phyloP scores from a whole-genome alignment of 1,139 yeast genomes.

The Petasospora fabianii region DNA sequence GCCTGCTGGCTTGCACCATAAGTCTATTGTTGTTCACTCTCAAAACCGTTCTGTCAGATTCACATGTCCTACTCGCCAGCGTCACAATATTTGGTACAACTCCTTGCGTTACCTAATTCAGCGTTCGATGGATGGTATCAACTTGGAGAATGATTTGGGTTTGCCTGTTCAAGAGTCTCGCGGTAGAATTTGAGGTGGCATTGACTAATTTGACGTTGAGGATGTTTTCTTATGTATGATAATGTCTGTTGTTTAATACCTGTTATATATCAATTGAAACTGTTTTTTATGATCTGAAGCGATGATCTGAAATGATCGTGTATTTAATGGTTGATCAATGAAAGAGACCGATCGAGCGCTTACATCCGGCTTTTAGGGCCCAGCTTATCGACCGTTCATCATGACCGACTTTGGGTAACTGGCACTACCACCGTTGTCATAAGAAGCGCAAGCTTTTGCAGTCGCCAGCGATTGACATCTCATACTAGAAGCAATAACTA shows the following conservation, averaged over 20 bases:
- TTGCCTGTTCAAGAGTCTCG: conserved; percentile 5
- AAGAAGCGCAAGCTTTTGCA: no score
- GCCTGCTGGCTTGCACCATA: conserved; percentile 87
- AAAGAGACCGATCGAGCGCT: no score
- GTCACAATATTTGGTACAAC: conserved; percentile 91
- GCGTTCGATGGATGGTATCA: conserved; percentile 61
- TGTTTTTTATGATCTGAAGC: no score
- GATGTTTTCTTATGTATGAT: not conserved
- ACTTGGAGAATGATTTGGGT: conserved; percentile 32
- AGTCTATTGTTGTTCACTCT: conserved; percentile 75
- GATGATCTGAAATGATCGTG: no score
- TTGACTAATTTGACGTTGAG: not conserved
- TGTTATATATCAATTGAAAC: no score
- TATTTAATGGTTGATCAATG: no score
- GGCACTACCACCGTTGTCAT: no score
- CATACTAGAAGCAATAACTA: no score
- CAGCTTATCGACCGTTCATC: no score
- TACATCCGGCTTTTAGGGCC: no score
- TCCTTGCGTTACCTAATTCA: conserved; percentile 75
- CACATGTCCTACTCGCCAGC: conserved; percentile 83
- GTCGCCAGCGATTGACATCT: no score
- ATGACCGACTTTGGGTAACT: no score
- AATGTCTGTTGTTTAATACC: not conserved
- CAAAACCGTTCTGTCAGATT: conserved; percentile 66
- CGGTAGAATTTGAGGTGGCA: conserved; percentile 1